A percentile compares a stretch with the other conserved stretches of the same genome.
Evolutionary conservation across 306 rosid genomes (phyloP).

Genomic region (Mucuna pruriens): DNA sequence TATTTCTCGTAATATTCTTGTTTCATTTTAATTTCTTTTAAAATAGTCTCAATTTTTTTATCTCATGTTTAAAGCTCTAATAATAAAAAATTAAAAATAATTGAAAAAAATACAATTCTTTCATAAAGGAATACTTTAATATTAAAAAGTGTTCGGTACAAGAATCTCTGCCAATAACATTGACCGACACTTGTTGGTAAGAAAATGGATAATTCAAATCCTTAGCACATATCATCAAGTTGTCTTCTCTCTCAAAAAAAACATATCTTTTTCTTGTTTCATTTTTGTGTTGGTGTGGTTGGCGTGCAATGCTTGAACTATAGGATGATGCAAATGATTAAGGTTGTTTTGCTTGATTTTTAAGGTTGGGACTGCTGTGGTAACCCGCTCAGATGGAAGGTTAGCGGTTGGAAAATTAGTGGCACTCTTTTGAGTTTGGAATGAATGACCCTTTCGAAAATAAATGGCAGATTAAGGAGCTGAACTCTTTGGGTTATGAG

Average conservation of each 20-base stretch:
- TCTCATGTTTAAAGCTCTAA: not conserved
- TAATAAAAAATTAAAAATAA: not conserved
- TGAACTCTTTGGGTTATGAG: slow-evolving; percentile 79
- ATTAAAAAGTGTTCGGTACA: not conserved
- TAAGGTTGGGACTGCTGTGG: slow-evolving; percentile 57
- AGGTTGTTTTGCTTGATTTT: slow-evolving; percentile 21
- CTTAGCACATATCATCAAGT: slow-evolving; percentile 51
- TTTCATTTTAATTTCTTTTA: not conserved
- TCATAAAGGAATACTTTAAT: too few relatives aligned
- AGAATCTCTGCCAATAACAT: slow-evolving; percentile 2
- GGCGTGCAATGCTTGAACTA: not conserved
- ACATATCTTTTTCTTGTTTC: not conserved
- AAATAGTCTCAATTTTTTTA: not conserved
- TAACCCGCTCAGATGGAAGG: slow-evolving; percentile 53
- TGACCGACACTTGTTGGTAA: not conserved
- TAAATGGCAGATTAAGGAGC: slow-evolving; percentile 79
- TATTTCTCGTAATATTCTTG: too few relatives aligned
- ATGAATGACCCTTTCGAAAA: slow-evolving; percentile 35
- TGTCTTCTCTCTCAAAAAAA: not conserved
- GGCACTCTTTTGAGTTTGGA: slow-evolving; percentile 50
- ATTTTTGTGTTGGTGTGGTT: not conserved
- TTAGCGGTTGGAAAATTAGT: slow-evolving; percentile 72
- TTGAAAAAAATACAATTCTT: too few relatives aligned
- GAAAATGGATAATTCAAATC: slow-evolving; percentile 39
- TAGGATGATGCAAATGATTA: slow-evolving; percentile 33